phyloP scores from a whole-genome alignment of 1,139 yeast species.

The Ogataea hybrid region DNA sequence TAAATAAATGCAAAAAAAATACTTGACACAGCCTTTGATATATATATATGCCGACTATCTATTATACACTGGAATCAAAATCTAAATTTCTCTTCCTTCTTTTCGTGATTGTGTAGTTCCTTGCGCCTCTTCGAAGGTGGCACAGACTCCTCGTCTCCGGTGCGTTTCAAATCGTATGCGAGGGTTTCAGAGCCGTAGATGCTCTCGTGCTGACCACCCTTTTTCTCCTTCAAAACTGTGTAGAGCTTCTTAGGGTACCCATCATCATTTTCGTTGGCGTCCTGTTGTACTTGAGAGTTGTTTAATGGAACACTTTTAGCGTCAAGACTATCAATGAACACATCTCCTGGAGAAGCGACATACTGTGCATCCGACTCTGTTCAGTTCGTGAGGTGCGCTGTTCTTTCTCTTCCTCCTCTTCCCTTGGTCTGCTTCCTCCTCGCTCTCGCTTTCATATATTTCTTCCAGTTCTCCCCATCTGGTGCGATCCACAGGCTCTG shows the following conservation, averaged over 20 bases:
- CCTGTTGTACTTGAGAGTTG: no score
- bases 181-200: constrained; percentile 30
- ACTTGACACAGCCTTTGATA: neutral
- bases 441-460: constrained; percentile 37
- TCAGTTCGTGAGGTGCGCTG: neutral
- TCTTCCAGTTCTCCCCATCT: constrained; percentile 46
- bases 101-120: neutral
- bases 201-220: constrained; percentile 24
- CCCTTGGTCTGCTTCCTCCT: constrained; percentile 37
- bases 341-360: constrained; percentile 25
- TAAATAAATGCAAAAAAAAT: neutral
- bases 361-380: constrained; percentile 20
- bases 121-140: constrained; percentile 6
- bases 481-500: constrained; percentile 28
- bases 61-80: constrained; percentile 4
- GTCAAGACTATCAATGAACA: constrained; percentile 18
- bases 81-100: constrained; percentile 12
- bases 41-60: neutral
- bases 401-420: constrained; percentile 5
- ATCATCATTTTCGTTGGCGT: constrained; percentile 11
- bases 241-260: constrained; percentile 33
- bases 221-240: constrained; percentile 40
- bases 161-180: constrained; percentile 19
- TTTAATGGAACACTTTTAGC: no score
- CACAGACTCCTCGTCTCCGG: neutral